Evolutionary conservation across 768 basidiomycete species (phyloP).

Genomic region (Pluteus cervinus): DNA sequence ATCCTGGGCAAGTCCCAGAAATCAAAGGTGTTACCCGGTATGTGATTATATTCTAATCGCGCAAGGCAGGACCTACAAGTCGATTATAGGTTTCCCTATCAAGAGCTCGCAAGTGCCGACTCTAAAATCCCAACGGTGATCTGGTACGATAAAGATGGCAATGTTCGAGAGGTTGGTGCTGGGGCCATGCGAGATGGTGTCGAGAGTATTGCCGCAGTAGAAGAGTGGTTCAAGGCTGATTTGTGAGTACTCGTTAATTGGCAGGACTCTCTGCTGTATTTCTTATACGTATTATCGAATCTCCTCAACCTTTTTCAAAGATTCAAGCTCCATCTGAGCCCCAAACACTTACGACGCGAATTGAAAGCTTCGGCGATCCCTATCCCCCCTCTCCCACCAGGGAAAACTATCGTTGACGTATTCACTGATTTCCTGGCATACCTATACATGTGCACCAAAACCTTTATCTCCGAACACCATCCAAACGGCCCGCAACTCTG

Average conservation of each 20-base stretch:
- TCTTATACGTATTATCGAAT: neutral
- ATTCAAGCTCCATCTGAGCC: constrained; percentile 38
- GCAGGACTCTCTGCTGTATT: no score
- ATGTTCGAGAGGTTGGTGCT: constrained; percentile 35
- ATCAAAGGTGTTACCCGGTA: constrained; percentile 16
- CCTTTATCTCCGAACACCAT: constrained; percentile 32
- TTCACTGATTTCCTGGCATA: constrained; percentile 37
- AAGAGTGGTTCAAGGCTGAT: constrained; percentile 34
- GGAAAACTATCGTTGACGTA: constrained; percentile 27
- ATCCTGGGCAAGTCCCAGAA: constrained; percentile 14
- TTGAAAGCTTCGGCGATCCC: constrained; percentile 18
- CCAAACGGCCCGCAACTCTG: constrained; percentile 42
- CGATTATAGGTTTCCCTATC: constrained; percentile 14
- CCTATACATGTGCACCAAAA: constrained; percentile 28
- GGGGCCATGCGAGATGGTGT: constrained; percentile 36
- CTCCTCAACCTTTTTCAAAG: constrained; percentile 14
- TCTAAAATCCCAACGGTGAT: constrained; percentile 45
- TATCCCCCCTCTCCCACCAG: constrained; percentile 28
- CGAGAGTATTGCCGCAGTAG: constrained; percentile 32
- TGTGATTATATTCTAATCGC: no score
- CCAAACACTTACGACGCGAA: constrained; percentile 18
- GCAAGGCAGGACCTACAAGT: no score
- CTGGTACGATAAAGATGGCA: constrained; percentile 36
- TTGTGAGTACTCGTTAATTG: no score
- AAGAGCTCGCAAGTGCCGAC: constrained; percentile 20